Percentiles rank a stretch among this genome's conserved stretches.
Evolutionary conservation across 495 filamentous ascomycete genomes (phyloP).

Genomic region (Penicillium longicatenatum): DNA sequence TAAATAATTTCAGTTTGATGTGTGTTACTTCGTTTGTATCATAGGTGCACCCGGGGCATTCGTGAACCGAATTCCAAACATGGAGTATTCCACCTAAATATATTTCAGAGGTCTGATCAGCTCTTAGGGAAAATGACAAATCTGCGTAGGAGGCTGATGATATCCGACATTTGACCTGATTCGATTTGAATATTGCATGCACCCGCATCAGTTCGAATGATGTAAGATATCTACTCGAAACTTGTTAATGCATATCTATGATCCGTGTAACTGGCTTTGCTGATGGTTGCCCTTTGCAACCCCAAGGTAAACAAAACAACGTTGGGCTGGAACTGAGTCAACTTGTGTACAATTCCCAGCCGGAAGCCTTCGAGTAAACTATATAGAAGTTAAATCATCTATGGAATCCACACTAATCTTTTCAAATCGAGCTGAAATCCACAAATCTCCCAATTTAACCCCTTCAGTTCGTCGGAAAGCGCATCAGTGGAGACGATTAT

Average conservation of each 20-base stretch:
- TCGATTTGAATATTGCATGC: too few species aligned
- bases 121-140: too few species aligned
- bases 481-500: conserved; percentile 25
- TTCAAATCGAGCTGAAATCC: not conserved
- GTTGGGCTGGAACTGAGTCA: conserved; percentile 23
- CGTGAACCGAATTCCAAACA: too few species aligned
- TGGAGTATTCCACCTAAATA: too few species aligned
- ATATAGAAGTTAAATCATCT: not conserved
- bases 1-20: not conserved
- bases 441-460: not conserved
- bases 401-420: not conserved
- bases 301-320: conserved; percentile 23
- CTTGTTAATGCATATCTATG: not conserved
- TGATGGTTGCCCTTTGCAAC: conserved; percentile 31
- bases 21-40: too few species aligned
- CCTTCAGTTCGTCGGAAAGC: conserved; percentile 10
- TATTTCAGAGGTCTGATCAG: too few species aligned
- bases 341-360: too few species aligned
- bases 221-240: not conserved
- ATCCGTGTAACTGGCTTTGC: not conserved
- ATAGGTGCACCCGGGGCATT: too few species aligned
- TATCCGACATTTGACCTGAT: too few species aligned
- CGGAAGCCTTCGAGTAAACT: too few species aligned
- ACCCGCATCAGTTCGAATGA: not conserved
- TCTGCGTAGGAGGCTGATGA: too few species aligned